phyloP scores from a whole-genome alignment of 176 grass and related monocot genomes.

The Carex scoparia region DNA sequence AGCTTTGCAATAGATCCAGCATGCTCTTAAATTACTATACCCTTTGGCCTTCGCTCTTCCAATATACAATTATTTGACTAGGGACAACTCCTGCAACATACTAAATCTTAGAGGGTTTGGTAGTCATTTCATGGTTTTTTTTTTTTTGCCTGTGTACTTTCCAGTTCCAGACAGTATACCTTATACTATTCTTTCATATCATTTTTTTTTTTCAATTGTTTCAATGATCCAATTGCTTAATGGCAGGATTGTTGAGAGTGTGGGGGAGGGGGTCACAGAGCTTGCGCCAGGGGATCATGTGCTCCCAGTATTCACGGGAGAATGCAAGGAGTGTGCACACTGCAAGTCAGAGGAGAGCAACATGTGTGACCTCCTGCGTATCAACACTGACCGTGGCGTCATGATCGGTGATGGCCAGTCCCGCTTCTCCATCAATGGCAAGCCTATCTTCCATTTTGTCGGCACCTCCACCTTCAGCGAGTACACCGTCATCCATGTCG shows the following conservation, averaged over 20 bases:
- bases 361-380: slow-evolving; percentile 81
- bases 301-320: slow-evolving; percentile 76
- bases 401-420: slow-evolving; percentile 67
- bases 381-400: slow-evolving; percentile 69
- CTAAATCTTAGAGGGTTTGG: neutral
- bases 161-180: neutral
- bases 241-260: slow-evolving; percentile 75
- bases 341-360: slow-evolving; percentile 89
- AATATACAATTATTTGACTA: neutral
- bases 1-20: neutral
- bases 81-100: neutral
- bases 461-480: slow-evolving; percentile 85
- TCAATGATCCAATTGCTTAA: neutral
- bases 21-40: neutral
- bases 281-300: slow-evolving; percentile 71
- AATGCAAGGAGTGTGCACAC: slow-evolving; percentile 89
- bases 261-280: slow-evolving; percentile 67
- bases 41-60: too few species aligned
- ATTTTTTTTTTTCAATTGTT: neutral
- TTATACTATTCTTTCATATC: neutral
- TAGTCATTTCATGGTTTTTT: neutral
- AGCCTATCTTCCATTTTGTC: slow-evolving; percentile 80
- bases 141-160: neutral
- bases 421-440: slow-evolving; percentile 59
- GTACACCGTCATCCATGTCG: slow-evolving; percentile 80